Evolutionary conservation across 2,329 filamentous ascomycete species (phyloP).

Genomic region (Metarhizium brunneum): DNA sequence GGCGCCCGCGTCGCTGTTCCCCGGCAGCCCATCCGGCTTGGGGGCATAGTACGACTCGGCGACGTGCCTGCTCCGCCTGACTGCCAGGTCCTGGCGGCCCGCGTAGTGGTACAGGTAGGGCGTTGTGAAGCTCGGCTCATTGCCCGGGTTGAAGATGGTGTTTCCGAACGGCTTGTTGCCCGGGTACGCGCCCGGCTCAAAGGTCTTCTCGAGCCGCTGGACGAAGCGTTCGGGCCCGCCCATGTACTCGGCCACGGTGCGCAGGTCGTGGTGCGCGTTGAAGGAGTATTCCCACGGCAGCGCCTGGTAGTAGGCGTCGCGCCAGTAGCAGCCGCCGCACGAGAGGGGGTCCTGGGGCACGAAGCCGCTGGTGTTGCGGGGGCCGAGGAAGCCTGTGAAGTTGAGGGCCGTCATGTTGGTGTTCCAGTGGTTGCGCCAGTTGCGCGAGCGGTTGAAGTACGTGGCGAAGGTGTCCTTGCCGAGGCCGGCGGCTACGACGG

Average conservation of each 20-base stretch:
- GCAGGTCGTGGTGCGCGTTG: conserved; percentile 59
- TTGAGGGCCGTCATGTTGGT: conserved; percentile 43
- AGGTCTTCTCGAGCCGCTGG: too few relatives aligned
- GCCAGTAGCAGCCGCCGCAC: conserved; percentile 60
- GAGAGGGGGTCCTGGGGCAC: conserved; percentile 44
- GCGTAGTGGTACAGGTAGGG: too few relatives aligned
- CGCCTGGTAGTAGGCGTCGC: conserved; percentile 48
- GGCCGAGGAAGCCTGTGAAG: conserved; percentile 59
- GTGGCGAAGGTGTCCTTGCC: conserved; percentile 40
- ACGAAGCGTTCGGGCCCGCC: too few relatives aligned
- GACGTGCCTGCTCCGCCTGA: too few relatives aligned
- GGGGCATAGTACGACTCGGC: too few relatives aligned
- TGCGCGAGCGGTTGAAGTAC: conserved; percentile 53
- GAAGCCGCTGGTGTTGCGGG: conserved; percentile 41
- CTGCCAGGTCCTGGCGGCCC: too few relatives aligned
- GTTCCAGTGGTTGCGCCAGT: conserved; percentile 69
- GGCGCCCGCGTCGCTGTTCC: too few relatives aligned
- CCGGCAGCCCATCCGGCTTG: too few relatives aligned
- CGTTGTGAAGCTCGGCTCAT: too few relatives aligned
- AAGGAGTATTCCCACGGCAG: conserved; percentile 58
- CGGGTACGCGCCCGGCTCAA: too few relatives aligned
- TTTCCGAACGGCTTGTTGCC: too few relatives aligned
- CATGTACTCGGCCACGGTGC: conserved; percentile 32
- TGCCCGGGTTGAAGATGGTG: too few relatives aligned
- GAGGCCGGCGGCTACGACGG: conserved; percentile 18